A percentile compares a stretch with the other conserved stretches of the same genome.
phyloP scores from a whole-genome alignment of 148 eudicot genomes.

The Hydrangea macrophylla region DNA sequence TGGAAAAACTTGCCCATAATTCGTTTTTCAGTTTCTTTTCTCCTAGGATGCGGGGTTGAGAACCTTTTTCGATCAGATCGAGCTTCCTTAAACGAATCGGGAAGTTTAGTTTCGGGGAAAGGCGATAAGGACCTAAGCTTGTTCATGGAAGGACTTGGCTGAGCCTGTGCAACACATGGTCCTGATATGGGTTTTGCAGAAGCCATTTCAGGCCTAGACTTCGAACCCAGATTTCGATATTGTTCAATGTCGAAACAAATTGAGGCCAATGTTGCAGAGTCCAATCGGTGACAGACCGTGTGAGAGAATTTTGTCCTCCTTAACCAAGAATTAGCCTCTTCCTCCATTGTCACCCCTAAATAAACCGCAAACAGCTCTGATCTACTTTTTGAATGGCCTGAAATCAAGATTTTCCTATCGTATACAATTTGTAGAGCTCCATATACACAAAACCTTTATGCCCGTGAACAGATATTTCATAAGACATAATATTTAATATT shows the following conservation, averaged over 20 bases:
- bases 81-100: conserved; percentile 80
- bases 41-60: conserved; percentile 64
- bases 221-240: conserved; percentile 24
- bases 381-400: conserved; percentile 12
- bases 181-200: conserved; percentile 20
- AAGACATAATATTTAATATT: conserved; percentile 12
- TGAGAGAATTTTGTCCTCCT: conserved; percentile 80
- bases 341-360: conserved; percentile 49
- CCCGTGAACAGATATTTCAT: conserved; percentile 30
- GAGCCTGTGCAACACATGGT: conserved; percentile 26
- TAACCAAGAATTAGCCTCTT: conserved; percentile 70
- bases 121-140: conserved; percentile 71
- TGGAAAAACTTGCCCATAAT: conserved; percentile 26
- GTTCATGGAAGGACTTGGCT: conserved; percentile 37
- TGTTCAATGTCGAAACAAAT: conserved; percentile 34
- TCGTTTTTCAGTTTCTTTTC: conserved; percentile 51
- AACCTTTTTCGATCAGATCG: conserved; percentile 47
- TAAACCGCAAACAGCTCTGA: conserved; percentile 17
- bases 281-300: conserved; percentile 67
- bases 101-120: conserved; percentile 38
- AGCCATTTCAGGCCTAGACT: conserved; percentile 34
- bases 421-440: conserved; percentile 20
- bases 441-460: conserved; percentile 19
- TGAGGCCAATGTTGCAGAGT: conserved; percentile 49
- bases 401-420: conserved; percentile 15